Conservation (phyloP, 2,329 filamentous ascomycete species). For the Phyllosticta capitalensis region DNA sequence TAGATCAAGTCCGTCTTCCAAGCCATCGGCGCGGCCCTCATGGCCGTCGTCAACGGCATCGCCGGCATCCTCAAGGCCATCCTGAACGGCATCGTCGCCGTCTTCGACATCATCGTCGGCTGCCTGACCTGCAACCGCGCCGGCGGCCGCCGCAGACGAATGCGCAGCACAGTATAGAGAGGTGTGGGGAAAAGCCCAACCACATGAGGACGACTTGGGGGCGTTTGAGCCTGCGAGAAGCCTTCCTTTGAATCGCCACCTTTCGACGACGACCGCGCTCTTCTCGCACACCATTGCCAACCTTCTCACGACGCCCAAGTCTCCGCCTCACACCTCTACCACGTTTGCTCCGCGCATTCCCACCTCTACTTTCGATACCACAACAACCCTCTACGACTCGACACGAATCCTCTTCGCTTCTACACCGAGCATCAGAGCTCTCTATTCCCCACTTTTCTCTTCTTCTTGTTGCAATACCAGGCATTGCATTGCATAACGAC, state of each 20-base stretch:
- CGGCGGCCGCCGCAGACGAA: conserved; percentile 26
- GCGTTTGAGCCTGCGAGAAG: neutral
- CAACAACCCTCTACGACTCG: neutral
- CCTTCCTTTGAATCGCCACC: neutral
- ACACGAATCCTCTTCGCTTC: neutral
- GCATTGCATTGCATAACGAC: neutral
- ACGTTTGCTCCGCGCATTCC: neutral
- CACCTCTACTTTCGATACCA: neutral
- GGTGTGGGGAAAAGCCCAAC: conserved; percentile 3
- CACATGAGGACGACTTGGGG: neutral
- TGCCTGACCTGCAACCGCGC: conserved; percentile 41
- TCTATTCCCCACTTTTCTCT: neutral
- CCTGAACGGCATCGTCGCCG: conserved; percentile 40
- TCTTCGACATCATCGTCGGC: conserved; percentile 41
- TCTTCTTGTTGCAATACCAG: neutral
- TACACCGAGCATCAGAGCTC: neutral
- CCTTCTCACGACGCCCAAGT: too few relatives aligned
- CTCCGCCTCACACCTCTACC: neutral
- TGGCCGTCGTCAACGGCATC: conserved; percentile 39
- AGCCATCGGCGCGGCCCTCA: conserved; percentile 38
- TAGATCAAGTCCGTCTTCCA: conserved; percentile 36
- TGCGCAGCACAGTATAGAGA: conserved; percentile 19
- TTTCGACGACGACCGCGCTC: neutral
- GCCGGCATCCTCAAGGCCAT: conserved; percentile 37
- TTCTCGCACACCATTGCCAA: neutral